Conservation (phyloP, 768 basidiomycete species). For the Amanita phalloides region DNA sequence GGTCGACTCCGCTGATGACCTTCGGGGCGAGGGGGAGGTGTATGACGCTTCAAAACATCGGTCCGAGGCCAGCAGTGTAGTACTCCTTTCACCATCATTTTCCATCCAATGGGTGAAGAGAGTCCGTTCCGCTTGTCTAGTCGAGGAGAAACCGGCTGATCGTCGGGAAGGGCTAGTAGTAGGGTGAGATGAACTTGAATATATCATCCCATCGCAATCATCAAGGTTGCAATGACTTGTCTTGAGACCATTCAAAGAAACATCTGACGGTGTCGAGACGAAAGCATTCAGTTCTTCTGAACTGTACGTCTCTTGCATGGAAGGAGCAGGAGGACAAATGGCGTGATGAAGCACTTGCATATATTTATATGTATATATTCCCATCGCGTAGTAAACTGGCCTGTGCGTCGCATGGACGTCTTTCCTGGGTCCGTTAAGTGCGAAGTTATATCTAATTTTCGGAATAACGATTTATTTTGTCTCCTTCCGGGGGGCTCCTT, state of each 20-base stretch:
- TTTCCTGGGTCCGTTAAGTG: too few relatives aligned
- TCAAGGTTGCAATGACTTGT: background rate
- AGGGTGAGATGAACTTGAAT: background rate
- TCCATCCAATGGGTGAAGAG: slow-evolving; percentile 67
- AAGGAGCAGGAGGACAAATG: background rate
- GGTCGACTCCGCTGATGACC: background rate
- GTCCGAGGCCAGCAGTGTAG: slow-evolving; percentile 5
- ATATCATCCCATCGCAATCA: background rate
- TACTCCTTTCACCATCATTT: slow-evolving; percentile 38
- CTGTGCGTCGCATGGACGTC: too few relatives aligned
- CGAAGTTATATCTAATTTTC: too few relatives aligned
- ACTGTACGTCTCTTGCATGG: background rate
- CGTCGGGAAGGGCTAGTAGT: background rate
- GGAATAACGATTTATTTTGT: too few relatives aligned
- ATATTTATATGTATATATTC: background rate
- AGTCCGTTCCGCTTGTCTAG: slow-evolving; percentile 21
- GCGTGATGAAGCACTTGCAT: background rate
- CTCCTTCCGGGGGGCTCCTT: background rate
- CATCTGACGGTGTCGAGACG: background rate
- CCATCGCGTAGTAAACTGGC: background rate
- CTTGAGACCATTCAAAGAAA: background rate
- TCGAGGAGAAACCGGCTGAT: slow-evolving; percentile 1
- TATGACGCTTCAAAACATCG: background rate
- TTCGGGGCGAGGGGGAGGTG: background rate
- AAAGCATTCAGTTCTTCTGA: background rate